phyloP scores from a whole-genome alignment of 495 filamentous ascomycete species.

The Talaromyces liani region DNA sequence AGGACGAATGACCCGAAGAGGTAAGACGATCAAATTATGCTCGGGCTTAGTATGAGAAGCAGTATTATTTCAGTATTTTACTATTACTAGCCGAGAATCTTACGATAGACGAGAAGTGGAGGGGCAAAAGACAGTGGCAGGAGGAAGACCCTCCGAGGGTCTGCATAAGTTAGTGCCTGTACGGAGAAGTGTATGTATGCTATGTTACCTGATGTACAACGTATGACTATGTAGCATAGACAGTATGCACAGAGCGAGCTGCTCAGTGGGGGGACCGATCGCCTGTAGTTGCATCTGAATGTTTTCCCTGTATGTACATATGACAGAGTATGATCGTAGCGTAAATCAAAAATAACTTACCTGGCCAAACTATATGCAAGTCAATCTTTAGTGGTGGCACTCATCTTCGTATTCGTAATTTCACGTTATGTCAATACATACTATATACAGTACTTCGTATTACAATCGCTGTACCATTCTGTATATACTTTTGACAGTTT shows the following conservation, averaged over 20 bases:
- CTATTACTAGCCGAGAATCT: background rate
- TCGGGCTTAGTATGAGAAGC: background rate
- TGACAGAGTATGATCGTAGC: slow-evolving; percentile 2
- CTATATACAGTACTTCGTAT: background rate
- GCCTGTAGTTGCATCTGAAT: slow-evolving; percentile 8
- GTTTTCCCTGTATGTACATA: background rate
- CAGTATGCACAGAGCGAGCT: background rate
- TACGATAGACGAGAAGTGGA: background rate
- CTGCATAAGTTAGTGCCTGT: background rate
- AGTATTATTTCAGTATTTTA: background rate
- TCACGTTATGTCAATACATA: background rate
- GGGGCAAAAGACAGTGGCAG: background rate
- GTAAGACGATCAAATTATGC: slow-evolving; percentile 1
- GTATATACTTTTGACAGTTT: background rate
- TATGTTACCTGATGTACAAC: background rate
- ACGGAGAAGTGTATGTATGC: background rate
- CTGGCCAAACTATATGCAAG: background rate
- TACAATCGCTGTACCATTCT: background rate
- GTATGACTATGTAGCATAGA: background rate
- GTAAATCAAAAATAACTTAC: slow-evolving; percentile 1
- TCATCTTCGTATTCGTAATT: background rate
- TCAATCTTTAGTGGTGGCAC: background rate
- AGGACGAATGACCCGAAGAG: slow-evolving; percentile 6
- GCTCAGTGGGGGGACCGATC: slow-evolving; percentile 3
- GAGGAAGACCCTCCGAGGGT: background rate